phyloP scores from a whole-genome alignment of 768 basidiomycete genomes.

The Panaeolus cyanescens region DNA sequence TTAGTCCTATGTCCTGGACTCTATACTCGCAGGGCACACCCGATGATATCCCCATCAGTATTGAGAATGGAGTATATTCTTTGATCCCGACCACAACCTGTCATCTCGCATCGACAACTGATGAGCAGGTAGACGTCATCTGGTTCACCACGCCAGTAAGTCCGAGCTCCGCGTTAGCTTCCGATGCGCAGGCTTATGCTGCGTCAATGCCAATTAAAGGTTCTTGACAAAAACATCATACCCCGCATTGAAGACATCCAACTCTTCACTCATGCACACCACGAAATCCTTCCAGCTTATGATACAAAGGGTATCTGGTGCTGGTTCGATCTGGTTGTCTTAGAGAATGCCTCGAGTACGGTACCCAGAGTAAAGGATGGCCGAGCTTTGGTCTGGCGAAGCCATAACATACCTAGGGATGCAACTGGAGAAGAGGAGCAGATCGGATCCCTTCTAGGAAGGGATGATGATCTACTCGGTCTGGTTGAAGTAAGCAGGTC shows the following conservation, averaged over 20 bases:
- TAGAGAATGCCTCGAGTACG: slow-evolving; percentile 21
- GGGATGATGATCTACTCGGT: slow-evolving; percentile 19
- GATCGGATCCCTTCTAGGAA: slow-evolving; percentile 17
- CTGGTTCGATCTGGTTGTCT: slow-evolving; percentile 34
- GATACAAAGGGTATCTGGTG: slow-evolving; percentile 27
- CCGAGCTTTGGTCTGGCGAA: slow-evolving; percentile 26
- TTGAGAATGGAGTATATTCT: slow-evolving; percentile 21
- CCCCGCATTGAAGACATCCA: slow-evolving; percentile 26
- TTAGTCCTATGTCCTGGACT: slow-evolving; percentile 21
- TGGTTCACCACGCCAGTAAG: slow-evolving; percentile 28
- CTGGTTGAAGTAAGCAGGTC: slow-evolving; percentile 16
- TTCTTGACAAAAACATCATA: slow-evolving; percentile 22
- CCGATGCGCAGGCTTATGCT: not conserved
- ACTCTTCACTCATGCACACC: slow-evolving; percentile 25
- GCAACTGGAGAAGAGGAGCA: slow-evolving; percentile 12
- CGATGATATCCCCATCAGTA: slow-evolving; percentile 14
- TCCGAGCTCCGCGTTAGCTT: not conserved
- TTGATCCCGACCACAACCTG: slow-evolving; percentile 15
- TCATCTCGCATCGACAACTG: slow-evolving; percentile 11
- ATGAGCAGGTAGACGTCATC: slow-evolving; percentile 15
- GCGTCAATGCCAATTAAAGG: slow-evolving; percentile 11
- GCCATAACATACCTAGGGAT: slow-evolving; percentile 24
- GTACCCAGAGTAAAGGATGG: slow-evolving; percentile 26
- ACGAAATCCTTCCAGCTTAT: slow-evolving; percentile 17
- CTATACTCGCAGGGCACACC: slow-evolving; percentile 11